Percentiles rank a stretch among this genome's conserved stretches.
Conservation (phyloP, 78 protist genomes). For the Dictyostelium discoideum region dicty_2.7 NC_007090.3:4586501-4587000, state of each 20-base stretch:
- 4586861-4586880: conserved; percentile 70
- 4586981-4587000: background rate
- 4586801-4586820: conserved; percentile 88
- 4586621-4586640: conserved; percentile 92
- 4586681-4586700: conserved; percentile 94
- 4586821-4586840: conserved; percentile 94
- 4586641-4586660: conserved; percentile 92
- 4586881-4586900: conserved; percentile 90
- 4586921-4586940: conserved; percentile 95
- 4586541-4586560: conserved; percentile 87
- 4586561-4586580: conserved; percentile 95
- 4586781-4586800: conserved; percentile 93
- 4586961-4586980: conserved; percentile 11
- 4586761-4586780: conserved; percentile 97
- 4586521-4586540: conserved; percentile 61
- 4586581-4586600: conserved; percentile 91
- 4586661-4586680: conserved; percentile 94
- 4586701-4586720: conserved; percentile 89
- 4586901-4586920: conserved; percentile 89
- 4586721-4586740: conserved; percentile 88
- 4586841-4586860: conserved; percentile 90
- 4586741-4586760: conserved; percentile 95
- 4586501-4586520: conserved; percentile 94
- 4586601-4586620: conserved; percentile 82
- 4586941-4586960: conserved; percentile 92